Evolutionary conservation across 805 yeast genomes (phyloP).

Genomic region (Grigorovia jiainica): DNA sequence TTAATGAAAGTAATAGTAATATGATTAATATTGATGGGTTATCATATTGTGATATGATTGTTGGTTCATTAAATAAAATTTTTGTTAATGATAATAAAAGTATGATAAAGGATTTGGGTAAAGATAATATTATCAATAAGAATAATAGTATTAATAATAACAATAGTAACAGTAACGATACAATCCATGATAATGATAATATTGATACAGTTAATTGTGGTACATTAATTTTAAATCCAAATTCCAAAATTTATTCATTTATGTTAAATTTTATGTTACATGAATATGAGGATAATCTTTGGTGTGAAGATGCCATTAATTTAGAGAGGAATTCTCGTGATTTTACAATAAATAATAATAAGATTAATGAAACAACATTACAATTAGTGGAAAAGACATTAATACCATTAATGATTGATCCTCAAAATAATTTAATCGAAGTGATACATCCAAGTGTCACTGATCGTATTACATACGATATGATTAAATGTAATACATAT

Average conservation of each 20-base stretch:
- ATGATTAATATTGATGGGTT: constrained; percentile 74
- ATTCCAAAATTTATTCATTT: constrained; percentile 42
- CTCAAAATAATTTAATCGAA: constrained; percentile 50
- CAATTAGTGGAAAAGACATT: constrained; percentile 45
- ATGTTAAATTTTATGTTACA: constrained; percentile 29
- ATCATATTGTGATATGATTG: constrained; percentile 79
- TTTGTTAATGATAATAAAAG: constrained; percentile 41
- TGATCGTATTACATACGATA: constrained; percentile 42
- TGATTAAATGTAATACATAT: constrained; percentile 42
- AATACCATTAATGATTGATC: constrained; percentile 26
- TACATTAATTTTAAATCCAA: constrained; percentile 67
- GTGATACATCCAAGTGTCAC: constrained; percentile 50
- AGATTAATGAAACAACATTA: constrained; percentile 46
- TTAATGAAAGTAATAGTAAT: constrained; percentile 94
- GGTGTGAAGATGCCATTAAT: constrained; percentile 92
- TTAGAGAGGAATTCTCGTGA: constrained; percentile 91
- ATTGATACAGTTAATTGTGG: constrained; percentile 82
- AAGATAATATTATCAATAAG: no score
- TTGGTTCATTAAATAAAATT: constrained; percentile 80
- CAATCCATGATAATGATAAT: constrained; percentile 39
- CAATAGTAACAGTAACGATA: no score
- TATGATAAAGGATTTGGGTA: no score
- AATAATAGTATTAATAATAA: no score
- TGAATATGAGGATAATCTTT: constrained; percentile 61
- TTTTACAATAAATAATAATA: constrained; percentile 51